A percentile compares a stretch with the other conserved stretches of the same genome.
Conservation (phyloP, 805 yeast species). For the Naumovozyma dairenensis region DNA sequence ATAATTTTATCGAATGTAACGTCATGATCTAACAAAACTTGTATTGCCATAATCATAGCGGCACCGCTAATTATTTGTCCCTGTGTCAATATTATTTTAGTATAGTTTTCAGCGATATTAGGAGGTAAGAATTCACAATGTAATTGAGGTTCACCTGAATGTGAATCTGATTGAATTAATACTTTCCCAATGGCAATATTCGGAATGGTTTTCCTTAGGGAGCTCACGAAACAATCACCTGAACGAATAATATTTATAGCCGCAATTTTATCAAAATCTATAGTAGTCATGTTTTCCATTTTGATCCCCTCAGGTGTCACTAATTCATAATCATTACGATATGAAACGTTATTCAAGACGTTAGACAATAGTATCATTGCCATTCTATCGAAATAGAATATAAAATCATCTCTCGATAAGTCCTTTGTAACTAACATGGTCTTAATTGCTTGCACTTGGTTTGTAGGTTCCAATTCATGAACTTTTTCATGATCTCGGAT, state of each 20-base stretch:
- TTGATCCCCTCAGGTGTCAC: conserved; percentile 34
- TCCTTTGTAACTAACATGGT: conserved; percentile 52
- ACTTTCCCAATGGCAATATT: conserved; percentile 74
- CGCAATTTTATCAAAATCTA: conserved; percentile 39
- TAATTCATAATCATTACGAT: conserved; percentile 30
- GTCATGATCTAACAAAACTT: conserved; percentile 75
- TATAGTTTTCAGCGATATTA: conserved; percentile 14
- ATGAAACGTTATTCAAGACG: conserved; percentile 49
- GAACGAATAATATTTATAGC: conserved; percentile 80
- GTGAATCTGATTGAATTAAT: conserved; percentile 76
- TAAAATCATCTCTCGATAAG: conserved; percentile 64
- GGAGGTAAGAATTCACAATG: conserved; percentile 71
- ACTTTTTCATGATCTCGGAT: conserved; percentile 15
- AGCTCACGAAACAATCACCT: conserved; percentile 84
- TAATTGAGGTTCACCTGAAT: conserved; percentile 89
- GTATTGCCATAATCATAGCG: conserved; percentile 88
- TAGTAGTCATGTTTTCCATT: conserved; percentile 22
- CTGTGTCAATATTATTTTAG: conserved; percentile 61
- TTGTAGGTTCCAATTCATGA: conserved; percentile 34
- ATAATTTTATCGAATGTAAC: conserved; percentile 52
- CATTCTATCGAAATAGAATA: conserved; percentile 79
- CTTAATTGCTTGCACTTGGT: conserved; percentile 63
- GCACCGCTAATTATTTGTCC: conserved; percentile 90
- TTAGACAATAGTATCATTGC: conserved; percentile 57
- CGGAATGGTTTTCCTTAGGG: conserved; percentile 68